phyloP scores from a whole-genome alignment of 129 eudicot species.

The Chrysanthemum makinoi region DNA sequence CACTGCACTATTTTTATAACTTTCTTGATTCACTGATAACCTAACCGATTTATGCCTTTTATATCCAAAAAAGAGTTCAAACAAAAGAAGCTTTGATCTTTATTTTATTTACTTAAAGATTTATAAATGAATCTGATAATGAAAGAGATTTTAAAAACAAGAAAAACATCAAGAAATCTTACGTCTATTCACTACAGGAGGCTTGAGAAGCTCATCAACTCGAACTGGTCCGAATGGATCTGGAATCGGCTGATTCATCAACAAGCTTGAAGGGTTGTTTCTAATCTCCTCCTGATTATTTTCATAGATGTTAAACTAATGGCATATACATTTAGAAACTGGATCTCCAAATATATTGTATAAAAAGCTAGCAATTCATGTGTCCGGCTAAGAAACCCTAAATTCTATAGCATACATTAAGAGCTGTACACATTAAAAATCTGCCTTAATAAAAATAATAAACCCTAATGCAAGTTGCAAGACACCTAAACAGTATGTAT shows the following conservation, averaged over 20 bases:
- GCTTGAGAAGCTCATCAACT: slow-evolving; percentile 74
- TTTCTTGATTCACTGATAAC: slow-evolving; percentile 8
- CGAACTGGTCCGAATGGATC: slow-evolving; percentile 57
- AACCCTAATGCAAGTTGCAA: slow-evolving; percentile 19
- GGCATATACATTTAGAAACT: slow-evolving; percentile 3
- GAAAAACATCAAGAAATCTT: slow-evolving; percentile 24
- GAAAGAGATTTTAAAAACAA: not conserved
- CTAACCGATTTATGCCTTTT: slow-evolving; percentile 16
- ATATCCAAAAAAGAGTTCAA: not conserved
- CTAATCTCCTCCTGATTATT: slow-evolving; percentile 72
- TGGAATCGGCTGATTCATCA: slow-evolving; percentile 60
- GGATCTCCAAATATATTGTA: not conserved
- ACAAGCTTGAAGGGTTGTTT: slow-evolving; percentile 53
- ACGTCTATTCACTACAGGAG: slow-evolving; percentile 87
- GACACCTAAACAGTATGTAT: not conserved
- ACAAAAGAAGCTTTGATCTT: not conserved
- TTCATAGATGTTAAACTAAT: not conserved
- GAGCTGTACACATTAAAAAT: not conserved
- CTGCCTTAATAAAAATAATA: not conserved
- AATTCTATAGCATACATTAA: not conserved
- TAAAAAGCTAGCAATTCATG: not conserved
- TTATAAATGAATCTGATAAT: not conserved
- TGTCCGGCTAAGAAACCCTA: not conserved
- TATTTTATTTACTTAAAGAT: not conserved
- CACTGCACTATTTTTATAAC: slow-evolving; percentile 11